Evolutionary conservation across 495 filamentous ascomycete species (phyloP), one percentile per base, ranked within the genome.

Genomic region (Neurospora sp.): DNA sequence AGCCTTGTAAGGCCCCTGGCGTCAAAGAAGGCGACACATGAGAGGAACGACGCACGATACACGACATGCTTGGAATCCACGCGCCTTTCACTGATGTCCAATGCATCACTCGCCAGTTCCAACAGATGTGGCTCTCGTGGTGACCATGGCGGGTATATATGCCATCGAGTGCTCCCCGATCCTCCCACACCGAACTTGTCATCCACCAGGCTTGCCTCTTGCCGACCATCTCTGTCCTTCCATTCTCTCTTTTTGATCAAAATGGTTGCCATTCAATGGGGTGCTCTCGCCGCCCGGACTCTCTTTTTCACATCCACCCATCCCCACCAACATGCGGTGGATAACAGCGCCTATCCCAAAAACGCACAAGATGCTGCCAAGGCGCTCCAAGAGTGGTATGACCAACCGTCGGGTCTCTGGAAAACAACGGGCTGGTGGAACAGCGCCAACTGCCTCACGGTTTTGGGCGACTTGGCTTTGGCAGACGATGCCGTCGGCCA

Each of bases 401-500:
- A 92, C 77, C 70, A 73, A 4, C 74, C 75, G 9, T 90, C 84
- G 0, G 91, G 91, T 18, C 81, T 92, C 12, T 93, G 89, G 89
- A 78, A 88, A 74, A 90, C 87, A 0, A 85, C 83, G 37, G 89
- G 89, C 2, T 94, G 92, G 92, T 94, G 92, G 92, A 92, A 93
- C 80, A 88, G 87, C 46, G 91, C 89, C 72, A 94, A 93, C 78
- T 86, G 84, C 71, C 79, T 93, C 73, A 92, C 89, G 3, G 83
- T 85, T 35, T 77, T 92, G 44, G 88, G 85, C 73, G 89, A 93
- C 76, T 85, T 91, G 74, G 89, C 89, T 18, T 73, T 81, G 11
- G 44, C 86, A 27, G 78, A 79, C 44, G 74, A 72, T 1, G 37
- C 74, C 7, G 74, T 77, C 40, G 79, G 80, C 44, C 69, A 75